Evolutionary conservation across 805 yeast species (phyloP), one percentile per base, ranked within the genome.

Genomic region (Candida qinlingensis): DNA sequence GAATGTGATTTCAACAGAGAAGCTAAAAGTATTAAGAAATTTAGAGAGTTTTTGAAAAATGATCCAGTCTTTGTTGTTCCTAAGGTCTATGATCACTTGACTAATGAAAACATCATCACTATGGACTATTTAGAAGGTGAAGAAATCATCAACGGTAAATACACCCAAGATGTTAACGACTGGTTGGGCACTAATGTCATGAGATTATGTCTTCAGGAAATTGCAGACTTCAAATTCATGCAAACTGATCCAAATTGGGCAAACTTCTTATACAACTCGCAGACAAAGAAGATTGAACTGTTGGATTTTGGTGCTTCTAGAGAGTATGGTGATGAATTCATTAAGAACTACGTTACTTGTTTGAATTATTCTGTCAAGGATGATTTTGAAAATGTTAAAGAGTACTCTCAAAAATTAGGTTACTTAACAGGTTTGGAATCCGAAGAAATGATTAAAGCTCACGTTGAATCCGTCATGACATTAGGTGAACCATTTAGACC

Each of bases 231-330:
- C 71, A 79, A 77, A 60, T 92, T 85, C 69, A 94, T 94, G 99
- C 99, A 94, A 69, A 92, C 98, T 1, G 99, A 94, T 69, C 99
- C 99, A 45, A 94, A 94, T 66, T 94, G 99, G 99, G 97, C 99
- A 41, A 94, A 94, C 66, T 94, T 94, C 69, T 69, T 94, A 51
- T 90, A 87, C 70, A 90, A 94, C 61, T 73, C 73, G 34, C 57
- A 70, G n/a, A 81, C 90, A 2, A 68, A 77, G 28, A 81, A 85
- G 64, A 80, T 94, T 49, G 97, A 92, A 66, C 72, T 94, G 48
- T 71, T 94, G 46, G 99, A 94, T 69, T 94, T 94, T 68, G 99
- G 99, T 42, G 98, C 99, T 1, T 85, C 97, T 6, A 76, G 98
- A 54, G 86, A 80, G 33, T 94, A 81, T 65, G 72, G 80, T 26